Conservation (phyloP, 2,329 filamentous ascomycete genomes). For the Lasiodiplodia gonubiensis region DNA sequence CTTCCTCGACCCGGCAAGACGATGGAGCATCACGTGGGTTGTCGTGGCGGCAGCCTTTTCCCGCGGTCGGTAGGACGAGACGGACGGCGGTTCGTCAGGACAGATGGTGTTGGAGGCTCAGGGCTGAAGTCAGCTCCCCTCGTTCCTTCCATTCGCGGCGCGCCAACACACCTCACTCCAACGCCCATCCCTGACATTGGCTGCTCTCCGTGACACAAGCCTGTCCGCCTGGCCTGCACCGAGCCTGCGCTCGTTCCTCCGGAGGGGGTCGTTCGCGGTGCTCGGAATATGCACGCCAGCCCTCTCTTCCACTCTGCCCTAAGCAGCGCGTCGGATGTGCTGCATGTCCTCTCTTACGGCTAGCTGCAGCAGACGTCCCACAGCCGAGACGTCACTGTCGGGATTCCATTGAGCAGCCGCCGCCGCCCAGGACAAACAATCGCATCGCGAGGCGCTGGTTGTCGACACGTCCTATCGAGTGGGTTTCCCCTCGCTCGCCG, state of each 20-base stretch:
- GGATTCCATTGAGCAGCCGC: slow-evolving; percentile 16
- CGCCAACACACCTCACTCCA: slow-evolving; percentile 23
- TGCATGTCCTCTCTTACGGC: slow-evolving; percentile 62
- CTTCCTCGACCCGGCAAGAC: slow-evolving; percentile 7
- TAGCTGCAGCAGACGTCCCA: slow-evolving; percentile 99
- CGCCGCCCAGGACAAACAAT: slow-evolving; percentile 17
- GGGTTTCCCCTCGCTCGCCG: slow-evolving; percentile 3
- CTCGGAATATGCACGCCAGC: slow-evolving; percentile 18
- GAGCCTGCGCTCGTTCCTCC: background rate
- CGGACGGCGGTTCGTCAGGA: background rate
- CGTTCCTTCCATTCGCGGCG: slow-evolving; percentile 21
- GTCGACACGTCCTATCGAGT: slow-evolving; percentile 18
- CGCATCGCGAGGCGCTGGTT: background rate
- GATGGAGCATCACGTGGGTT: slow-evolving; percentile 10
- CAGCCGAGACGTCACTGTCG: slow-evolving; percentile 66
- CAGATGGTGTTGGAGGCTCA: slow-evolving; percentile 5
- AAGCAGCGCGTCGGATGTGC: slow-evolving; percentile 5
- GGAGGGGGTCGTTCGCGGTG: slow-evolving; percentile 1
- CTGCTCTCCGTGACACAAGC: slow-evolving; percentile 23
- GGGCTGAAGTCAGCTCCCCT: slow-evolving; percentile 21
- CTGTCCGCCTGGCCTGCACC: slow-evolving; percentile 6
- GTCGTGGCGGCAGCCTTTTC: background rate
- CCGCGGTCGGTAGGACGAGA: background rate
- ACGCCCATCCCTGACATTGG: slow-evolving; percentile 26
- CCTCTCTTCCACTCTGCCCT: background rate